A percentile compares a stretch with the other conserved stretches of the same genome.
phyloP scores from a whole-genome alignment of 1,284 basidiomycete genomes.

The Sphagnurus paluster region DNA sequence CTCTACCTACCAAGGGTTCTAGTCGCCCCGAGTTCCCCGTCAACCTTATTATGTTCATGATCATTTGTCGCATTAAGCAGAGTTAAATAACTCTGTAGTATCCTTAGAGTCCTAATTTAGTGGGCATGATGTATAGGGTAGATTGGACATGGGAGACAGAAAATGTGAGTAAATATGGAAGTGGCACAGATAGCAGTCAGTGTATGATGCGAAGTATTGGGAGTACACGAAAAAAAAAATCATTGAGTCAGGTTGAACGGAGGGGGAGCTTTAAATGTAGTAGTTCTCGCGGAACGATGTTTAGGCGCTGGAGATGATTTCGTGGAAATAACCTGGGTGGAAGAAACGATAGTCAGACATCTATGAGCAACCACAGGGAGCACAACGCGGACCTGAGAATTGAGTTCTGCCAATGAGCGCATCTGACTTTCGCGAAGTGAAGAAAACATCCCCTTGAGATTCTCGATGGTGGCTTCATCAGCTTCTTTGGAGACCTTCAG shows the following conservation, averaged over 20 bases:
- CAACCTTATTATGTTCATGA: no score
- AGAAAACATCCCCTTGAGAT: conserved; percentile 32
- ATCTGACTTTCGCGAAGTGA: conserved; percentile 33
- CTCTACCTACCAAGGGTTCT: no score
- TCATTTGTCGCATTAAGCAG: no score
- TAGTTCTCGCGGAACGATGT: conserved; percentile 15
- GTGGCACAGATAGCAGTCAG: no score
- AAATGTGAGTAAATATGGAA: no score
- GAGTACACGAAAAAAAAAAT: background rate
- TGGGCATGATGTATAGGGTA: no score
- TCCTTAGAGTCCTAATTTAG: no score
- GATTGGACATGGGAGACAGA: no score
- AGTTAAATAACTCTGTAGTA: no score
- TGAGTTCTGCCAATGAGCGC: conserved; percentile 33
- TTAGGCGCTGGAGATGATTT: conserved; percentile 17
- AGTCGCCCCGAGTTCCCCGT: no score
- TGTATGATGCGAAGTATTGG: background rate
- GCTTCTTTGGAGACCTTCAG: conserved; percentile 31
- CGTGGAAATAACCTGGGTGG: conserved; percentile 22
- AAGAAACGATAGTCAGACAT: background rate
- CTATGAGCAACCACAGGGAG: background rate
- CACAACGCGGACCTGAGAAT: conserved; percentile 29
- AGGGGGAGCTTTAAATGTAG: conserved; percentile 2
- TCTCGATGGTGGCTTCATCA: conserved; percentile 36
- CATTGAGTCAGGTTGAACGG: conserved; percentile 13